phyloP scores from a whole-genome alignment of 352 stramenopile species.

The Phytophthora vignae region DNA sequence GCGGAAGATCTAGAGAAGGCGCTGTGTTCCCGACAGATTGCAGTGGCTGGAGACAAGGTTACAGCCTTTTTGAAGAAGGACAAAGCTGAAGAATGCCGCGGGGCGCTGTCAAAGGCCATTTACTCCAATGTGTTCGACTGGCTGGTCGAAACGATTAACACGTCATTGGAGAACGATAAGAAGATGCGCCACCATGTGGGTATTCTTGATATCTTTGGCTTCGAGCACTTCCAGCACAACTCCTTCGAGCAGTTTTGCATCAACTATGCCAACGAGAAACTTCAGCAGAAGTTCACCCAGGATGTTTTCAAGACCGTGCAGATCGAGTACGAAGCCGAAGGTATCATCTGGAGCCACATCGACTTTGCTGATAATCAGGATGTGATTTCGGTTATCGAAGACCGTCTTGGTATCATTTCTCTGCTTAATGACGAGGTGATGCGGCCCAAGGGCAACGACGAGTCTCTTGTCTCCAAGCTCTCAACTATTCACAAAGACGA shows the following conservation, averaged over 20 bases:
- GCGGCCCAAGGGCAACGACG: conserved; percentile 88
- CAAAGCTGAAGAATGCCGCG: conserved; percentile 91
- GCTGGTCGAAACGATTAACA: conserved; percentile 92
- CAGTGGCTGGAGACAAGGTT: conserved; percentile 72
- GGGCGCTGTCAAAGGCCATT: conserved; percentile 96
- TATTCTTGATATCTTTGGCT: conserved; percentile 96
- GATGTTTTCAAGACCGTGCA: conserved; percentile 92
- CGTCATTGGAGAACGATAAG: conserved; percentile 70
- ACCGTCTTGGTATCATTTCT: conserved; percentile 88
- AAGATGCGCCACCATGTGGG: conserved; percentile 77
- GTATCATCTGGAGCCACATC: conserved; percentile 95
- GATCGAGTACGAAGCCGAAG: conserved; percentile 89
- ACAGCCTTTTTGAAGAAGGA: conserved; percentile 84
- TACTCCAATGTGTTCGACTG: conserved; percentile 98
- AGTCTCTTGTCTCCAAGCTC: conserved; percentile 81
- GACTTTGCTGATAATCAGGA: conserved; percentile 92
- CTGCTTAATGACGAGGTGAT: conserved; percentile 92
- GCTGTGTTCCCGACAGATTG: conserved; percentile 86
- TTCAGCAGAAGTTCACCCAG: conserved; percentile 93
- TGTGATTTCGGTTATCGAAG: conserved; percentile 90
- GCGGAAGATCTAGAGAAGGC: conserved; percentile 64
- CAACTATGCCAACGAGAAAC: conserved; percentile 94
- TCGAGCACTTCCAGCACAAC: conserved; percentile 95
- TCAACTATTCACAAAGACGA: conserved; percentile 83
- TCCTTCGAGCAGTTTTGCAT: conserved; percentile 96